Conservation (phyloP, 257 asterid genomes). For the Craterostigma plantagineum region DNA sequence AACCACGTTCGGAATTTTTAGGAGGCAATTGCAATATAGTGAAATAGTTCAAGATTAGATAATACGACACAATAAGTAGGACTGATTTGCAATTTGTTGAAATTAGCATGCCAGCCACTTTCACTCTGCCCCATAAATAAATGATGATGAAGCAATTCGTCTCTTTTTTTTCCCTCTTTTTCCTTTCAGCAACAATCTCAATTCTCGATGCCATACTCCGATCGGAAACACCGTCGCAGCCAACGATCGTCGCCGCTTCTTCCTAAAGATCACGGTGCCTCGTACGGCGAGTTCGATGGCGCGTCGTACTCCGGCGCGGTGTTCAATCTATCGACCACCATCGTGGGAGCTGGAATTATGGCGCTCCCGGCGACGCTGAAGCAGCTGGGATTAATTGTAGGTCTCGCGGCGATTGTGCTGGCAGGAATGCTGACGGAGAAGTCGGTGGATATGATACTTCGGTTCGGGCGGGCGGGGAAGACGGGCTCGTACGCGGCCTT, state of each 20-base stretch:
- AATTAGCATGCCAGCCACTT: too few species aligned
- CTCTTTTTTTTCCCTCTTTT: too few species aligned
- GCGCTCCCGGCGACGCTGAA: constrained; percentile 97
- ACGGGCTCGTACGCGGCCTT: constrained; percentile 71
- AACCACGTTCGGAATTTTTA: too few species aligned
- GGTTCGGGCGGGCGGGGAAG: constrained; percentile 64
- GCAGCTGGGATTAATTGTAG: constrained; percentile 70
- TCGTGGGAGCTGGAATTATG: constrained; percentile 99
- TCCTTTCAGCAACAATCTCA: too few species aligned
- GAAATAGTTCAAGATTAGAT: too few species aligned
- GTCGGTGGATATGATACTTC: constrained; percentile 64
- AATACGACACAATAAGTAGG: too few species aligned
- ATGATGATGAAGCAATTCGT: too few species aligned
- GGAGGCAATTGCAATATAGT: too few species aligned
- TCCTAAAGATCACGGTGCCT: constrained; percentile 27
- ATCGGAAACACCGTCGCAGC: constrained; percentile 48
- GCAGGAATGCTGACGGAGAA: constrained; percentile 87
- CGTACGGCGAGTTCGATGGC: constrained; percentile 74
- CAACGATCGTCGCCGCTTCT: constrained; percentile 24
- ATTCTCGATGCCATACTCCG: too few species aligned
- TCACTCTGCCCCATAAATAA: too few species aligned
- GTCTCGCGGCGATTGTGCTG: constrained; percentile 49
- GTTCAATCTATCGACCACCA: constrained; percentile 85
- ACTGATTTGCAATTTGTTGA: too few species aligned
- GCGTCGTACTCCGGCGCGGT: constrained; percentile 99